phyloP scores from a whole-genome alignment of 2,329 filamentous ascomycete species.

The Leptographium lundbergii region DNA sequence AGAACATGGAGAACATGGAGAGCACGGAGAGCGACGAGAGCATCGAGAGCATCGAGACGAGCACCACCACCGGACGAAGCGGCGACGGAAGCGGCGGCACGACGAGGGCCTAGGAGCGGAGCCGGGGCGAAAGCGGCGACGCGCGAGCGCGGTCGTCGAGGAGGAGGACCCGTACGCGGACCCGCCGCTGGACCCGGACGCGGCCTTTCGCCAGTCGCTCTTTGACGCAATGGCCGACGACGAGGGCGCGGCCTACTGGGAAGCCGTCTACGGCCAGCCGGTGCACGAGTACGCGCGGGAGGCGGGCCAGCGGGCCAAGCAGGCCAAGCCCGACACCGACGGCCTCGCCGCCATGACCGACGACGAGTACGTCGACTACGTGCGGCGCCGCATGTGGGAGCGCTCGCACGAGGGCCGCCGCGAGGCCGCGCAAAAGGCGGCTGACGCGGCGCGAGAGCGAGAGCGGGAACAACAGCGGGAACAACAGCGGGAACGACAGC shows the following conservation, averaged over 20 bases:
- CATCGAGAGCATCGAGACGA: no score
- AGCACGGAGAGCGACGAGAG: neutral
- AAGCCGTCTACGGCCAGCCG: slow-evolving; percentile 90
- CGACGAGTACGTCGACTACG: slow-evolving; percentile 80
- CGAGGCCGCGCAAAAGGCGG: slow-evolving; percentile 42
- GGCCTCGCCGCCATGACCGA: slow-evolving; percentile 78
- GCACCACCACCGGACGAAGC: slow-evolving; percentile 17
- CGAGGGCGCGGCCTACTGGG: slow-evolving; percentile 91
- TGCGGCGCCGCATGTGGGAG: slow-evolving; percentile 89
- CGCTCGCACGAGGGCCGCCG: slow-evolving; percentile 75
- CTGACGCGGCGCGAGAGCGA: slow-evolving; percentile 17
- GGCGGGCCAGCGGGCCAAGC: slow-evolving; percentile 15
- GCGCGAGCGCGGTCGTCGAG: slow-evolving; percentile 1
- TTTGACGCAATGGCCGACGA: slow-evolving; percentile 97
- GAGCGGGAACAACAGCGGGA: slow-evolving; percentile 26
- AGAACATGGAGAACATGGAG: slow-evolving; percentile 5
- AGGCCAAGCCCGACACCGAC: slow-evolving; percentile 19
- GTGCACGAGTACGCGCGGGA: slow-evolving; percentile 42
- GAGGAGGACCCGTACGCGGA: slow-evolving; percentile 29
- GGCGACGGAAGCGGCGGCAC: slow-evolving; percentile 13
- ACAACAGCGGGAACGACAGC: neutral
- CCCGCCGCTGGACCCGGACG: slow-evolving; percentile 48
- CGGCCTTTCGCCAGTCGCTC: slow-evolving; percentile 81
- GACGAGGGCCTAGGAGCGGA: neutral
- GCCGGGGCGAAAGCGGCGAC: neutral